phyloP scores from a whole-genome alignment of 2,329 filamentous ascomycete genomes.

The Trichoderma sp. region DNA sequence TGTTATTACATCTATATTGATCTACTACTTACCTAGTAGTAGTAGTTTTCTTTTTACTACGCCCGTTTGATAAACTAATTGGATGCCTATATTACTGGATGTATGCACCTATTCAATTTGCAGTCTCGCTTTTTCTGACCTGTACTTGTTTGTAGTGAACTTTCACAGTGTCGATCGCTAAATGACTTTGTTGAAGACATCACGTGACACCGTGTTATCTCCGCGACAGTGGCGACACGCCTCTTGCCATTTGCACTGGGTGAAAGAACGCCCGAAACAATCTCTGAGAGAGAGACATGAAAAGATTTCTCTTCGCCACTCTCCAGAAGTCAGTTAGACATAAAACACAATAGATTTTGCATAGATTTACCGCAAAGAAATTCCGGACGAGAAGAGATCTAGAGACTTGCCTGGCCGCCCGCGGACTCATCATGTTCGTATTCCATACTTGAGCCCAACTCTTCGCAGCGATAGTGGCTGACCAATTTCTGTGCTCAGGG shows the following conservation, averaged over 20 bases:
- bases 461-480: background rate
- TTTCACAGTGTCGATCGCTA: constrained; percentile 22
- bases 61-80: too few species aligned
- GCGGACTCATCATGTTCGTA: constrained; percentile 9
- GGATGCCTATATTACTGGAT: too few species aligned
- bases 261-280: background rate
- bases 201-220: constrained; percentile 38
- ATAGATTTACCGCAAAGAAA: background rate
- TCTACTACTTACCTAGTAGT: too few species aligned
- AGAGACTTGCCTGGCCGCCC: background rate
- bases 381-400: background rate
- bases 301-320: background rate
- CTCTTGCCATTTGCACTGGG: constrained; percentile 25
- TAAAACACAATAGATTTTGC: background rate
- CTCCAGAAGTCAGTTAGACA: background rate
- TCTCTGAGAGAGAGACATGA: background rate
- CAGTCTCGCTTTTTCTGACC: too few species aligned
- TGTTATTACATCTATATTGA: too few species aligned
- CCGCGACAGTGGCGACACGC: constrained; percentile 22
- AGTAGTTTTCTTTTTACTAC: too few species aligned
- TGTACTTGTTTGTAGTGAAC: constrained; percentile 13
- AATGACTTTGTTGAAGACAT: background rate
- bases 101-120: too few species aligned
- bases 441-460: background rate
- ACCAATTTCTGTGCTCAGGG: constrained; percentile 15